Percentiles rank a stretch among this genome's conserved stretches.
Conservation (phyloP, 139 green algal genomes). For the Chlorella sp. region DNA sequence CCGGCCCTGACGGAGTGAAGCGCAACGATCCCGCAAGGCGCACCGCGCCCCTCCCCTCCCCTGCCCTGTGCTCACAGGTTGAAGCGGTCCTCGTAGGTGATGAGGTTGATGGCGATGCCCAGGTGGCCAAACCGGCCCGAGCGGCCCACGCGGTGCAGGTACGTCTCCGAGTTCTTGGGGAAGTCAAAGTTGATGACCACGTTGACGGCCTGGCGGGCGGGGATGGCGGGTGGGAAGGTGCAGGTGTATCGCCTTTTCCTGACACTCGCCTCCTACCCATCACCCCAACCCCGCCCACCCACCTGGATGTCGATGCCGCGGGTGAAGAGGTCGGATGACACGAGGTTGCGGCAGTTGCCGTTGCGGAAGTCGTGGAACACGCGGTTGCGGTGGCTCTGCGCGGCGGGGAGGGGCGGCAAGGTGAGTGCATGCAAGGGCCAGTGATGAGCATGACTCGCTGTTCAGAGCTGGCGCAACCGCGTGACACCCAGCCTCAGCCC, state of each 20-base stretch:
- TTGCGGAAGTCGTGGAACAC: slow-evolving; percentile 99
- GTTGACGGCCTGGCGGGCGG: slow-evolving; percentile 89
- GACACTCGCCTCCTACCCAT: too few relatives aligned
- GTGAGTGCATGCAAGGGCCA: neutral
- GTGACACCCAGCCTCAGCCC: too few relatives aligned
- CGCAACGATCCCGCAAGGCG: too few relatives aligned
- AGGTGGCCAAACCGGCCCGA: slow-evolving; percentile 99
- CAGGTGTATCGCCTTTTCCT: neutral
- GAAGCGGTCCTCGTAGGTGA: slow-evolving; percentile 98
- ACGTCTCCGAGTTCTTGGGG: slow-evolving; percentile 99
- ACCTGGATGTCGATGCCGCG: slow-evolving; percentile 94
- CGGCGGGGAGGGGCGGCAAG: neutral
- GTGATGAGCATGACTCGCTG: neutral
- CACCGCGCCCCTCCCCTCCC: neutral
- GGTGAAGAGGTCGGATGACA: slow-evolving; percentile 69
- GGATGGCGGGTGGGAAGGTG: neutral
- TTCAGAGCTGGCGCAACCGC: neutral
- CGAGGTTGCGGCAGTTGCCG: slow-evolving; percentile 97
- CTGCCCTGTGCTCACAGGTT: slow-evolving; percentile 81
- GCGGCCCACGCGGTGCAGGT: slow-evolving; percentile 97
- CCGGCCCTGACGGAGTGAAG: too few relatives aligned
- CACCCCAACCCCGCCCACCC: too few relatives aligned
- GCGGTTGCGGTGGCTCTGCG: slow-evolving; percentile 95
- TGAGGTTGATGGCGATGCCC: slow-evolving; percentile 97
- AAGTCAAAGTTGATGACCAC: slow-evolving; percentile 99